phyloP scores from a whole-genome alignment of 768 basidiomycete species.

The Paxillus rubicundulus region DNA sequence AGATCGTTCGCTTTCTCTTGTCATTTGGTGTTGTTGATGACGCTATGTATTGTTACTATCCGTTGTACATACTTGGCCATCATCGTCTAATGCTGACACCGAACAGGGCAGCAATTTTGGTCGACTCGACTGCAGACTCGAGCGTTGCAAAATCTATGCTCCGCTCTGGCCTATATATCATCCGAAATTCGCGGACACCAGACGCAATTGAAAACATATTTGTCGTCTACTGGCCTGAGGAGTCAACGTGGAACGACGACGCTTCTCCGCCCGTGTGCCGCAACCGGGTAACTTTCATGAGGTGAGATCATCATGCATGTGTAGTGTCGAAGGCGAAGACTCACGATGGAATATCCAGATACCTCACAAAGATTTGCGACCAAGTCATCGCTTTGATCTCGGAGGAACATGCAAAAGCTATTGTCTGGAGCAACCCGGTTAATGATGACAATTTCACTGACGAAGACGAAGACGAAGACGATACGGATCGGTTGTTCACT shows the following conservation, averaged over 20 bases:
- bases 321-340: not conserved
- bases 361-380: slow-evolving; percentile 57
- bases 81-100: not conserved
- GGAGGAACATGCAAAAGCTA: slow-evolving; percentile 40
- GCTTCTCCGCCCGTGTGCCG: slow-evolving; percentile 44
- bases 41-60: slow-evolving; percentile 34
- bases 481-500: slow-evolving; percentile 50
- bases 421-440: slow-evolving; percentile 42
- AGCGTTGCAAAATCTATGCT: slow-evolving; percentile 25
- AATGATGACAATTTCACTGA: slow-evolving; percentile 23
- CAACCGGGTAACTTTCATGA: slow-evolving; percentile 60
- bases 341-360: slow-evolving; percentile 33
- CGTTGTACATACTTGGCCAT: not conserved
- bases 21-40: slow-evolving; percentile 38
- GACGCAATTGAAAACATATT: slow-evolving; percentile 31
- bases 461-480: slow-evolving; percentile 39
- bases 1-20: slow-evolving; percentile 48
- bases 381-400: slow-evolving; percentile 52
- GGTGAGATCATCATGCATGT: slow-evolving; percentile 32
- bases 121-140: not conserved
- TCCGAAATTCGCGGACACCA: slow-evolving; percentile 19
- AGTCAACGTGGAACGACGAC: slow-evolving; percentile 54
- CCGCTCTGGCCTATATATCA: slow-evolving; percentile 51
- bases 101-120: slow-evolving; percentile 14
- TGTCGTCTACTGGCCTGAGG: slow-evolving; percentile 63